phyloP scores from a whole-genome alignment of 148 eudicot genomes.

The Salicornia ramosissima region DNA sequence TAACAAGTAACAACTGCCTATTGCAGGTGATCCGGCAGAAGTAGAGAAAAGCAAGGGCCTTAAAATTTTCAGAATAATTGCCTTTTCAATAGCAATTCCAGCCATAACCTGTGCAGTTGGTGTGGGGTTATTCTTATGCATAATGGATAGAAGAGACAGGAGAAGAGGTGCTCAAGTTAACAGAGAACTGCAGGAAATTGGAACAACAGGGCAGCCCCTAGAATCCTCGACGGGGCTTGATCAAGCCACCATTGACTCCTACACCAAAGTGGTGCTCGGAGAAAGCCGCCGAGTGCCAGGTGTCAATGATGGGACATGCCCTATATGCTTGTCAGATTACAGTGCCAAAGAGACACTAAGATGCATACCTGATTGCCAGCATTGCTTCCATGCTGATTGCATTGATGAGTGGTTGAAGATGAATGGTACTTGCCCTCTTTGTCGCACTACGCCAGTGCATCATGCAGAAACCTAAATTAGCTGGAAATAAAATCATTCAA shows the following conservation, averaged over 20 bases:
- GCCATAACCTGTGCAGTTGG: slow-evolving; percentile 35
- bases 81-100: slow-evolving; percentile 52
- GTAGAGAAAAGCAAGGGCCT: slow-evolving; percentile 15
- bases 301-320: slow-evolving; percentile 50
- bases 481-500: slow-evolving; percentile 5
- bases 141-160: slow-evolving; percentile 24
- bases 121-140: slow-evolving; percentile 36
- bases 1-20: background rate
- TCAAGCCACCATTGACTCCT: slow-evolving; percentile 71
- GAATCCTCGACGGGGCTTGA: slow-evolving; percentile 47
- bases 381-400: slow-evolving; percentile 86
- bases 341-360: slow-evolving; percentile 51
- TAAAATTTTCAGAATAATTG: slow-evolving; percentile 43
- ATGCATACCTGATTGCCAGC: slow-evolving; percentile 70
- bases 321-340: slow-evolving; percentile 78
- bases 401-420: slow-evolving; percentile 71
- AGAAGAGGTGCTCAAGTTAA: background rate
- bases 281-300: slow-evolving; percentile 81
- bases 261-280: slow-evolving; percentile 61
- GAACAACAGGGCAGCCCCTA: slow-evolving; percentile 23
- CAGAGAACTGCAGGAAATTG: slow-evolving; percentile 14
- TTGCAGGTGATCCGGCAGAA: slow-evolving; percentile 18
- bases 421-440: slow-evolving; percentile 71
- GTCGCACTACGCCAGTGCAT: slow-evolving; percentile 55
- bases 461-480: background rate